A percentile compares a stretch with the other conserved stretches of the same genome.
These are phyloP conservation scores for Gymnopilus dilepis DNA, from an alignment of 768 basidiomycete species.

Conservation along the genomic window DNA sequence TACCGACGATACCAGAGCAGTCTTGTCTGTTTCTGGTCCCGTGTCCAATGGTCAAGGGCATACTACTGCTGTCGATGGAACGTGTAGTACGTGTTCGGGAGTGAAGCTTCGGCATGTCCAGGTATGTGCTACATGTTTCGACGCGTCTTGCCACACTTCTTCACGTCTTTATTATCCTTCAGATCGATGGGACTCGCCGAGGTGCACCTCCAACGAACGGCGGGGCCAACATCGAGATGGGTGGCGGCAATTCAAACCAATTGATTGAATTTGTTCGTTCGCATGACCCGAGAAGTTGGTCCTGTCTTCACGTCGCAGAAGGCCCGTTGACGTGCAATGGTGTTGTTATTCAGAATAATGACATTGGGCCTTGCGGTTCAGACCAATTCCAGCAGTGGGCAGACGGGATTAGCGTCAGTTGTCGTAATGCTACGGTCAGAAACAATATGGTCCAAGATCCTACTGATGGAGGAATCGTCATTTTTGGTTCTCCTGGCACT, in stretches of 20 bases:
- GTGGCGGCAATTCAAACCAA: constrained; percentile 74
- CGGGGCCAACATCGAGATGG: constrained; percentile 86
- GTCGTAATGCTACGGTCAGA: constrained; percentile 61
- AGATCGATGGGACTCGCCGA: constrained; percentile 78
- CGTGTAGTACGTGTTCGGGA: constrained; percentile 61
- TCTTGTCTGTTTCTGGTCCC: constrained; percentile 70
- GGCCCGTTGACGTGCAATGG: constrained; percentile 70
- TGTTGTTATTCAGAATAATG: constrained; percentile 75
- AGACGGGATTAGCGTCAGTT: constrained; percentile 80
- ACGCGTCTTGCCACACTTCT: neutral
- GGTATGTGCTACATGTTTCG: constrained; percentile 39
- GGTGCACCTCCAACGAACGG: constrained; percentile 58
- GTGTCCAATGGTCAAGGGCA: constrained; percentile 67
- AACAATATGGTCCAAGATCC: constrained; percentile 75
- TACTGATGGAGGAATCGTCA: constrained; percentile 81
- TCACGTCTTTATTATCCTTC: neutral
- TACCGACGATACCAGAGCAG: constrained; percentile 66
- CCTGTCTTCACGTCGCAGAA: constrained; percentile 79
- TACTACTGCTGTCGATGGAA: constrained; percentile 74
- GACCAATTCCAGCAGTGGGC: constrained; percentile 77
- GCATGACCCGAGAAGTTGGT: constrained; percentile 81
- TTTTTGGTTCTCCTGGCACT: constrained; percentile 79
- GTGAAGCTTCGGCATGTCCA: constrained; percentile 75
- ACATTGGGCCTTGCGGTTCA: constrained; percentile 78
- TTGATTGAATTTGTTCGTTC: constrained; percentile 79